These are phyloP conservation scores for Berberis thunbergii DNA, from an alignment of 164 flowering plant genomes.

Conservation along the genomic window DNA sequence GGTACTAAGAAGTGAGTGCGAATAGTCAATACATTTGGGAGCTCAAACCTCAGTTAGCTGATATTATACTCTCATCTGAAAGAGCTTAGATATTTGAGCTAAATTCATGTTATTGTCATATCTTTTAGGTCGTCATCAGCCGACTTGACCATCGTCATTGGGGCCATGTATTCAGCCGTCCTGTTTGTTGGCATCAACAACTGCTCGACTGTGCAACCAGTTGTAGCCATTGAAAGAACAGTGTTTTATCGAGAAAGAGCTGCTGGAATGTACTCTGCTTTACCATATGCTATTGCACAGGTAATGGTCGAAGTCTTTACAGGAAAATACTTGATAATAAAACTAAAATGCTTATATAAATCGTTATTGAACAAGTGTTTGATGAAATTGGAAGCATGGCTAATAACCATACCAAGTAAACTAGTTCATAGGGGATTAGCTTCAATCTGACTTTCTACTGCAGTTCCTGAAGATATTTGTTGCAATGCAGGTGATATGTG, in stretches of 20 bases:
- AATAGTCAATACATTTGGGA: background rate
- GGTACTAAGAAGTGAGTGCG: conserved; percentile 48
- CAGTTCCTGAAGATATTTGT: background rate
- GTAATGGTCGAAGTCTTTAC: conserved; percentile 18
- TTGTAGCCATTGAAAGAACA: conserved; percentile 78
- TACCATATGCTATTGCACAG: conserved; percentile 92
- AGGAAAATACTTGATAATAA: too few relatives aligned
- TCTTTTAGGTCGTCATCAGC: conserved; percentile 39
- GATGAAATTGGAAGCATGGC: too few relatives aligned
- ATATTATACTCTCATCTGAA: background rate
- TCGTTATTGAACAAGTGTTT: too few relatives aligned
- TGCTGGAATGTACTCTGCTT: conserved; percentile 91
- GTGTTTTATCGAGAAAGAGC: conserved; percentile 87
- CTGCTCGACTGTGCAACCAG: conserved; percentile 74
- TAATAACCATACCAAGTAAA: too few relatives aligned
- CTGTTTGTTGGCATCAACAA: conserved; percentile 69
- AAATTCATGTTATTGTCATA: background rate
- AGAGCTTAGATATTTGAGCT: background rate
- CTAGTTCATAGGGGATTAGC: too few relatives aligned
- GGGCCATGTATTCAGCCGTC: conserved; percentile 80
- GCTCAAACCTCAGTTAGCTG: background rate
- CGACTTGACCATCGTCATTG: conserved; percentile 57
- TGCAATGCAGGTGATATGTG: conserved; percentile 25
- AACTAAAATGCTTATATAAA: too few relatives aligned
- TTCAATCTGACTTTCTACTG: too few relatives aligned